Base-by-base conservation (phyloP, 192 early-diverging fungal species). In the Umbelopsis vinacea region DNA sequence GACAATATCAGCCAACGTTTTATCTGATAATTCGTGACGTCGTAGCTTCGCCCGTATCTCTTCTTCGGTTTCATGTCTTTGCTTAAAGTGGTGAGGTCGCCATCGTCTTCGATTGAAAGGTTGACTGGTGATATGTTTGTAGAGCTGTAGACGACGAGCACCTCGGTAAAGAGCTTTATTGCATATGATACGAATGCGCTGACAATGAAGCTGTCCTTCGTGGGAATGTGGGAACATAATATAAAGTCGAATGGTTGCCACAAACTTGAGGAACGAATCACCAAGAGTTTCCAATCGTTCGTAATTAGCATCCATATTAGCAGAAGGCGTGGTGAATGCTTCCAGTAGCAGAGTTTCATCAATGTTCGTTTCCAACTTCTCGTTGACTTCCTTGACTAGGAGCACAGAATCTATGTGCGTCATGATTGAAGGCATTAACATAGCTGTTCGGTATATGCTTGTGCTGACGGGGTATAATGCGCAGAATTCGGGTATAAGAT, bases 231-330 rank as follows among this genome's bases (percentile, higher is more conserved):
- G 95, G 63, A 91, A 86, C 22, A 84, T 71, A 46, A 92, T 92
- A 77, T 92, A 98, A 38, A 96, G 79, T 70, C 90, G 88, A 26
- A 92, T 82, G 0, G 90, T 90, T 3, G 86, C 79, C 2, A 91
- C 79, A 57, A 92, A 85, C 74, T 98, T 98, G 23, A 98, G 83
- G 46, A 95, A 91, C 24, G 95, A 90, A 72, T 98, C 96, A 9
- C 96, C 96, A 17, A 97, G 81, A 6, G 91, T 89, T 81, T 98
- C 95, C 0, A 95, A 78, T 0, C 96, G 92, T 79, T 98, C 94
- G 74, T 98, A 97, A 74, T 92, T 87, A 68, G 83, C 83, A 33
- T 86, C 85, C 70, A 87, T 79, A 70, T 76, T 87, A 4, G 95
- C 83, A 8, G 89, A 87, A 15, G 93, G 84, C 2, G 92, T 81